Evolutionary conservation across 1,284 basidiomycete species (phyloP).

Genomic region (Cerioporus squamosus): DNA sequence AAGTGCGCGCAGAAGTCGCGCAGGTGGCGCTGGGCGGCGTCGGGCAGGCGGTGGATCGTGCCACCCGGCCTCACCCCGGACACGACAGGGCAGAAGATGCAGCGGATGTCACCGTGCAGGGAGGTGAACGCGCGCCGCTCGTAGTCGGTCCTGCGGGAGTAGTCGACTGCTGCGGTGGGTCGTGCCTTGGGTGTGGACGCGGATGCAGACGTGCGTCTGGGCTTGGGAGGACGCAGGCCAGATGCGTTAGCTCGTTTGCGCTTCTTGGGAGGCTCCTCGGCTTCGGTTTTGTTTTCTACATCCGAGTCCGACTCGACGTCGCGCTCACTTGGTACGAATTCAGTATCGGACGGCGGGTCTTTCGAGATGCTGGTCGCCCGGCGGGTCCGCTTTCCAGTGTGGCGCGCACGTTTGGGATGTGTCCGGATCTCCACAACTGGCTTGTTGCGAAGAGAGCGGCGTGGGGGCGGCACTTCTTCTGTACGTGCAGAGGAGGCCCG

Average conservation of each 20-base stretch:
- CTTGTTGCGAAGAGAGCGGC: background rate
- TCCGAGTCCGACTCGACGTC: background rate
- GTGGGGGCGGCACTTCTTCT: background rate
- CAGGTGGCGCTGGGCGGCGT: background rate
- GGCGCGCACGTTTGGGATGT: background rate
- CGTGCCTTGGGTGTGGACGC: background rate
- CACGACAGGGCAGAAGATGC: background rate
- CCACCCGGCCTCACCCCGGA: background rate
- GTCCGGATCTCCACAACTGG: background rate
- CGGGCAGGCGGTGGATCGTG: constrained; percentile 3
- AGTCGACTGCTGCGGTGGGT: background rate
- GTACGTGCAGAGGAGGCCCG: background rate
- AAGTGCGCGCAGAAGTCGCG: background rate
- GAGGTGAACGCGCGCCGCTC: background rate
- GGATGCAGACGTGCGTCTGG: background rate
- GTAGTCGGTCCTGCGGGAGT: background rate
- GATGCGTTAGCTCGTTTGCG: background rate
- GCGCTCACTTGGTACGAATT: background rate
- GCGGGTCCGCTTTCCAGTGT: no score
- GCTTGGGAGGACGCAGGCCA: no score
- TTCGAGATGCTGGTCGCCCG: no score
- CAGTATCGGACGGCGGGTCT: background rate
- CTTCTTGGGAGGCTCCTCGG: background rate
- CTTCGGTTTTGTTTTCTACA: background rate
- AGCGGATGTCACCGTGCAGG: constrained; percentile 1